Evolutionary conservation across 345 rosid genomes (phyloP), one percentile per base, ranked within the genome.

Genomic region (Eutrema yunnanense): DNA sequence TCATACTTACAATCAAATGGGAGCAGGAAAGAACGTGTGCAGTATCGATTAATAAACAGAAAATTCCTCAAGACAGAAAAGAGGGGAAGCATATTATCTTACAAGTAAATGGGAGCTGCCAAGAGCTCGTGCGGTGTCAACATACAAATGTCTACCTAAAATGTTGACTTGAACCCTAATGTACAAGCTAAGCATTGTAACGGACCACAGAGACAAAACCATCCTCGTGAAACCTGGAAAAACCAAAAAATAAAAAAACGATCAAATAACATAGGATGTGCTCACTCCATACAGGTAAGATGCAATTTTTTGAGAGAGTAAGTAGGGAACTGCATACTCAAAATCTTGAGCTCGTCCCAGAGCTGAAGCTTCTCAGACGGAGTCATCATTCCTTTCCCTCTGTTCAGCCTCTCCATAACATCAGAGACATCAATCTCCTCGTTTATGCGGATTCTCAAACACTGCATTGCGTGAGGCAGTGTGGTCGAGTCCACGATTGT

Each of bases 131-230:
- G 98, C 98, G 54, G 89, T 88, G 82, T 90, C 98, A 44, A 95
- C 82, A 80, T 96, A 96, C 70, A 96, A 78, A 85, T 90, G 98
- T 77, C 98, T 90, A 69, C 98, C 94, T 38, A 96, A 81, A 71
- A 96, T 90, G 82, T 96, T 96, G 81, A 92, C 97, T 84, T 92
- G 99, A 80, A 90, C 93, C 81, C 91, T 88, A 73, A 88, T 83
- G 82, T 90, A 96, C 76, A 96, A 85, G 81, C 86, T 87, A 54
- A 96, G 89, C 81, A 90, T 74, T 13, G 92, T 88, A 78, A 89
- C 87, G 3, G 97, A 83, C 98, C 98, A 96, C 32, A 96, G 73
- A 4, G 97, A 88, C 66, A 84, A 84, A 77, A 75, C 81, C 94
- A 92, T 72, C 81, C 84, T 88, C 4, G 99, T 88, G 73, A 96